These are phyloP conservation scores for Hyaloscypha bicolor DNA, from an alignment of 495 filamentous ascomycete genomes.

Conservation along the genomic window DNA sequence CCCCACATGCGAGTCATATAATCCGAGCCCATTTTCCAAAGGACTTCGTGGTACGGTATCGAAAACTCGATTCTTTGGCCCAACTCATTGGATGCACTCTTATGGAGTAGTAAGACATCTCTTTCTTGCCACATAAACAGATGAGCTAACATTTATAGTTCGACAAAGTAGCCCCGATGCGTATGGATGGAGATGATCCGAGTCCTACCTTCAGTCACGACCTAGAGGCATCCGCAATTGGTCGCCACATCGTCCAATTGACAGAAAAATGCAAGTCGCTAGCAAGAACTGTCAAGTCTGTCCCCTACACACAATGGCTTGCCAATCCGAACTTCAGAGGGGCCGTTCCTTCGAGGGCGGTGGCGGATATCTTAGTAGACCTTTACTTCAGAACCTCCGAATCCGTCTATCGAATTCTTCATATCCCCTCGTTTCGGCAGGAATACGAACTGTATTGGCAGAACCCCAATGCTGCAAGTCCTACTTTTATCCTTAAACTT, in stretches of 20 bases:
- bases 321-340: constrained; percentile 19
- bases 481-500: constrained; percentile 58
- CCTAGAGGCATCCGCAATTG: constrained; percentile 12
- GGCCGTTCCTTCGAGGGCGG: constrained; percentile 45
- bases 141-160: constrained; percentile 1
- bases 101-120: constrained; percentile 45
- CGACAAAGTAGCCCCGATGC: constrained; percentile 15
- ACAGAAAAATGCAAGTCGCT: constrained; percentile 29
- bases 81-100: constrained; percentile 57
- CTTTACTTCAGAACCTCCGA: constrained; percentile 51
- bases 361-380: constrained; percentile 49
- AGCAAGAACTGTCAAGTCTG: constrained; percentile 30
- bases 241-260: constrained; percentile 15
- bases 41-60: constrained; percentile 27
- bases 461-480: constrained; percentile 25
- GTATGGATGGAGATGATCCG: background rate
- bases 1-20: background rate
- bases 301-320: constrained; percentile 25
- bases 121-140: background rate
- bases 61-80: constrained; percentile 54
- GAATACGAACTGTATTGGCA: constrained; percentile 46
- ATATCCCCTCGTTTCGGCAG: constrained; percentile 54
- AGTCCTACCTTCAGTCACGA: background rate
- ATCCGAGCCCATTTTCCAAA: background rate
- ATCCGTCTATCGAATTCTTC: constrained; percentile 53